Base-by-base conservation (phyloP, 1,284 basidiomycete genomes). In the Erythrobasidium hasegawianum region DNA sequence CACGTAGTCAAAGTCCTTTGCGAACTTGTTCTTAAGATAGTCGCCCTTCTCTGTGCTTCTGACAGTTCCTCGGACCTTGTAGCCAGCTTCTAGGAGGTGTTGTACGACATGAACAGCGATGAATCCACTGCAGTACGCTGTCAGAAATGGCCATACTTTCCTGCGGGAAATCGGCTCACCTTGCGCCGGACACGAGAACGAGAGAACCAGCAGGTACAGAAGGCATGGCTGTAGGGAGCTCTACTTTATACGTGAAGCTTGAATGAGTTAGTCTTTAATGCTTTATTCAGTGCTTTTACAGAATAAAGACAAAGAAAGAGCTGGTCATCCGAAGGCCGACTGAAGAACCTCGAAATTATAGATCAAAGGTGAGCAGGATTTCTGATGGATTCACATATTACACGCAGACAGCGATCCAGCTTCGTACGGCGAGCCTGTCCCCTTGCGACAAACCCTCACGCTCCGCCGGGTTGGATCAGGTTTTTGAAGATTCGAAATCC, bases 21-120 rank as follows among this genome's bases (percentile, higher is more conserved):
- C 57, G 61, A 75, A 78, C 61, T 78, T 72, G 2, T 78, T 59
- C 59, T 75, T 71, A 47, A 78, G 73, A 70, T 78, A 79, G 2
- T 77, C 71, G 3, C 79, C 78, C 72, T 81, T 81, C 18, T 74
- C 75, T 1, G 67, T 68, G 24, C 73, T 75, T 13, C 80, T 75
- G 5, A 80, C 77, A 0, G 80, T 80, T 16, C 78, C 79, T 2
- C 79, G 73, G 16, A 81, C 77, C 3, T 68, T 57, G 68, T 71
- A 77, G 8, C 77, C 78, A 18, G 67, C 64, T 40, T 77, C 64
- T 10, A 79, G 71, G 2, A 78, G 72, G 55, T 75, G 70, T 22
- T 72, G 67, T 27, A 60, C 68, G 57, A 77, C 71, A 64, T 77
- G 73, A 40, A 71, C 72, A 16, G 74, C 76, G 41, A 78, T 74